Base-by-base conservation (phyloP, 768 basidiomycete species). In the Trichaptum fuscoviolaceum region DNA sequence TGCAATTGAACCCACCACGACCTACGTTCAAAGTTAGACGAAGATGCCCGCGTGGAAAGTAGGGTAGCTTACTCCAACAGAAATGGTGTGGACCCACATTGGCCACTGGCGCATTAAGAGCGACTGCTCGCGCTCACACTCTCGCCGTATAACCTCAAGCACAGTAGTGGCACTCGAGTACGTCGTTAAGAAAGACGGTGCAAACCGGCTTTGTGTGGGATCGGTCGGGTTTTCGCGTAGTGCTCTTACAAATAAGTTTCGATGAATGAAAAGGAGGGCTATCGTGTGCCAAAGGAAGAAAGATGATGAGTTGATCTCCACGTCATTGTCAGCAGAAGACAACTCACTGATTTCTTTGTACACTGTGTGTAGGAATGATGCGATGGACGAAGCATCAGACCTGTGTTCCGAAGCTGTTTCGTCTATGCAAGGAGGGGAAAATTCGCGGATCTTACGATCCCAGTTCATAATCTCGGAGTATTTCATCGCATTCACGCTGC, bases 371-470 rank as follows among this genome's bases (percentile, higher is more conserved):
- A 20, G 12, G 42, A 52, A 52, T 52, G 15, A 12, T 52, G 10
- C 3, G 42, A 52, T 12, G 20, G 3, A 2, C 42, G 2, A 4
- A 12, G 42, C 15, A 4, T 52, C 42, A 3, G 42, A 12, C 5
- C 42, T 12, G 20, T 12, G 10, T 12, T 52, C 42, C 42, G 42
- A 52, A 4, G 20, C 3, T 52, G 42, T 2, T 52, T 52, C 42
- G 20, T 52, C 42, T 6, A 12, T 6, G 42, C 42, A 52, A 20
- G 10, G 10, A 20, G 42, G 20, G 42, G 20, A 2, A 61, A 18
- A 61, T 61, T 61, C 59, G 23, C 59, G 59, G 15, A 61, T 61
- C 23, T 20, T 61, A 15, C 12, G 12, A 20, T 61, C 59, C 59
- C 24, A 61, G 15, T 61, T 23, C 3, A 61, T 61, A 9, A 61